phyloP scores from a whole-genome alignment of 768 basidiomycete species.

The Tylopilus felleus region DNA sequence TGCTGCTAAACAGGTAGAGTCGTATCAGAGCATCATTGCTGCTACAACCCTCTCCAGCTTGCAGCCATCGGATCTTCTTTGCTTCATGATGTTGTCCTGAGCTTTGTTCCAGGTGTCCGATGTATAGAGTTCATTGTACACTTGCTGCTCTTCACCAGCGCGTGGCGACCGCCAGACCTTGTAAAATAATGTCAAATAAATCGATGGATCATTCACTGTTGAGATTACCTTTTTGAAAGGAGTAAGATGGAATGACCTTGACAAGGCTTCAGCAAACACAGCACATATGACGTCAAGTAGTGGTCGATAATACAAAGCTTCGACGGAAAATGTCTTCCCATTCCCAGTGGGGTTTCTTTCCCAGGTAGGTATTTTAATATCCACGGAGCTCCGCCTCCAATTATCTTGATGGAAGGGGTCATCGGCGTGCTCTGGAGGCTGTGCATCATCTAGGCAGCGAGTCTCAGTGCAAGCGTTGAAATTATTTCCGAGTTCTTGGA shows the following conservation, averaged over 20 bases:
- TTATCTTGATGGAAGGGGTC: not conserved
- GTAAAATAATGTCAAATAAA: not conserved
- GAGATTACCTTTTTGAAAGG: conserved; percentile 18
- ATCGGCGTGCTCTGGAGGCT: not conserved
- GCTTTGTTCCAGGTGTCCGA: not conserved
- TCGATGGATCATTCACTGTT: not conserved
- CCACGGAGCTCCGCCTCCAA: not conserved
- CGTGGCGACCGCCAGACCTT: not conserved
- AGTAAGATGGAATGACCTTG: conserved; percentile 19
- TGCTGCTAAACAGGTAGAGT: not conserved
- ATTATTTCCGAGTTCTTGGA: conserved; percentile 1
- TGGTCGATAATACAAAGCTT: conserved; percentile 26
- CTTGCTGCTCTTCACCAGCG: not conserved
- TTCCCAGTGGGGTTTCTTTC: conserved; percentile 1
- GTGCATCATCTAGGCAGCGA: not conserved
- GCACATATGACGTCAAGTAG: conserved; percentile 2
- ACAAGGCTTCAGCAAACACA: conserved; percentile 2
- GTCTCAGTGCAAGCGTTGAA: not conserved
- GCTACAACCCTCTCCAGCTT: not conserved
- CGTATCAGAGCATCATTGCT: not conserved
- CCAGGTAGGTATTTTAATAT: not conserved
- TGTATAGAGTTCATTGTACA: not conserved
- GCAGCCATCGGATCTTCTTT: not conserved
- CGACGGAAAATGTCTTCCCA: conserved; percentile 20
- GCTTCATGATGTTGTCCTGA: not conserved